Base-by-base conservation (phyloP, 805 yeast genomes). In the Priceomyces haplophilus region DNA sequence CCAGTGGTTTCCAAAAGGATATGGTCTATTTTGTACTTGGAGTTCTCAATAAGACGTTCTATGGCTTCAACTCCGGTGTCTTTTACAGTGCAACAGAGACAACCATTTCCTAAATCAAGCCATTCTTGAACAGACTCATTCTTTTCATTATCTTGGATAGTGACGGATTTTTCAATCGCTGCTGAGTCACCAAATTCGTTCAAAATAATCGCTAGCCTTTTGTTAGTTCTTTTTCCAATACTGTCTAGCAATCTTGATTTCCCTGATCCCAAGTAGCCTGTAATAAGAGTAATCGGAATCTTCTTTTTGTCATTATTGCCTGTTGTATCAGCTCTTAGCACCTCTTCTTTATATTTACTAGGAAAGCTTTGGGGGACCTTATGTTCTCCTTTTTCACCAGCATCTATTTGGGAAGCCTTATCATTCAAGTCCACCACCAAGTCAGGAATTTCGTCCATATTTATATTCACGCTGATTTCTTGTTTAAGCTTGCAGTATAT, bases 91-190 rank as follows among this genome's bases (percentile, higher is more conserved):
- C 99, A 93, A 59, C 99, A 93, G 31, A 93, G 72, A 62, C 99
- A 93, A 1, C 99, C 99, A 58, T 93, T 93, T 1, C 97, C 98
- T 25, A 93, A 69, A 59, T 93, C 99, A 2, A 93, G 72, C 99
- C 99, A 93, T 56, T 93, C 97, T 54, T 89, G 87, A 40, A 86
- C 83, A 2, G 80, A 67, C 17, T 60, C 61, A 27, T 58, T 56
- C 3, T 72, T 66, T 7, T 69, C 71, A 7, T 76, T 72, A 24
- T 75, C 78, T 42, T 73, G 68, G 7, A 91, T 82, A 0, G 95
- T 85, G 43, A 93, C 73, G 1, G 95, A 78, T 58, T 86, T 85
- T 60, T 93, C 99, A 48, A 93, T 89, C 38, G 83, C 95, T 15
- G 88, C 76, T 0, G 97, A 82, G 61, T 88, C 95, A 11, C 96